Base-by-base conservation (phyloP, 192 early-diverging fungal genomes). In the Entomortierella lignicola region DNA sequence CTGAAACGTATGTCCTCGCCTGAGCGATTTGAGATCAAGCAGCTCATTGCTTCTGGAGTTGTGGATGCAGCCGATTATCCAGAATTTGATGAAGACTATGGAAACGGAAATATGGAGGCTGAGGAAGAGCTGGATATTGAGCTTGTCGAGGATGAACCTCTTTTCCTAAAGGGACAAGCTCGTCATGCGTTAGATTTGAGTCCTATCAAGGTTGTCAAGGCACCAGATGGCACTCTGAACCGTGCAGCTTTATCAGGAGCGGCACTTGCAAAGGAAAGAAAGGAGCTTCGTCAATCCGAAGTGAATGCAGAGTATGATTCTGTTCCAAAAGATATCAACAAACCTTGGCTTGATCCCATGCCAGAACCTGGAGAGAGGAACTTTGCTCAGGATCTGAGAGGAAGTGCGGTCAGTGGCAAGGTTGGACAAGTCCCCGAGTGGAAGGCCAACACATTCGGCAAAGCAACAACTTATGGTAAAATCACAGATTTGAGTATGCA, bases 71-170 rank as follows among this genome's bases (percentile, higher is more conserved):
- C 92, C 23, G 97, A 97, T 51, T 94, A 97, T 56, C 95, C 96
- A 0, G 91, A 91, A 23, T 82, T 95, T 29, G 94, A 98, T 69
- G 97, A 98, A 18, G 95, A 99, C 32, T 84, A 90, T 60, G 96
- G 96, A 21, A 63, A 91, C 0, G 90, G 88, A 20, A 90, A 93
- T 63, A 94, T 96, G 59, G 96, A 98, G 55, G 87, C 92, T 12
- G 96, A 98, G 71, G 97, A 98, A 63, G 95, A 98, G 67, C 67
- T 99, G 53, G 98, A 99, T 79, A 94, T 99, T 81, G 98, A 99
- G 88, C 89, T 99, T 48, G 80, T 89, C 41, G 97, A 98, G 31
- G 95, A 98, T 32, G 98, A 98, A 63, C 98, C 98, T 6, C 82
- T 90, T 25, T 99, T 99, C 81, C 81, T 99, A 73, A 91, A 91